phyloP scores from a whole-genome alignment of 2,329 filamentous ascomycete species.

The Aspergillus neotritici region DNA sequence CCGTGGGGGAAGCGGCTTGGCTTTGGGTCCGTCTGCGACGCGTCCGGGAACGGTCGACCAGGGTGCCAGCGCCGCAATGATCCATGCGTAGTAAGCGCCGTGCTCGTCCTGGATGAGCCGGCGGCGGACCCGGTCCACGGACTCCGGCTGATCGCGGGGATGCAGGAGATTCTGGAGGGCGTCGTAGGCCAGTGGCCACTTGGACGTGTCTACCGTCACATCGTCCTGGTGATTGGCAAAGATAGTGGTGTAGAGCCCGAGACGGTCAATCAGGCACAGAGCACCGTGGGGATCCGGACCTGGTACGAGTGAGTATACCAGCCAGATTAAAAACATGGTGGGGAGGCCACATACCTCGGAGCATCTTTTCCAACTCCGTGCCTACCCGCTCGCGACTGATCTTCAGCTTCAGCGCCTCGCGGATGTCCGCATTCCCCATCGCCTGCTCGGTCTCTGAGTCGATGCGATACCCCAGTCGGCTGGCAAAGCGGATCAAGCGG shows the following conservation, averaged over 20 bases:
- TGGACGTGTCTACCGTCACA: constrained; percentile 51
- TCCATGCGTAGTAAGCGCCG: constrained; percentile 68
- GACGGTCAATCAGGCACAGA: constrained; percentile 35
- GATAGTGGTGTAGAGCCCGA: constrained; percentile 36
- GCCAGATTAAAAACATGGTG: neutral
- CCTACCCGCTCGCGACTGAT: constrained; percentile 89
- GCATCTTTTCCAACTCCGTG: constrained; percentile 84
- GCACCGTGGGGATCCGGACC: constrained; percentile 36
- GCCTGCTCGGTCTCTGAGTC: constrained; percentile 61
- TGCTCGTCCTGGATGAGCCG: constrained; percentile 58
- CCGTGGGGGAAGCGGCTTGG: constrained; percentile 53
- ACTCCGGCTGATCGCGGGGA: constrained; percentile 32
- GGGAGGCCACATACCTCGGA: constrained; percentile 53
- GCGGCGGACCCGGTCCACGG: constrained; percentile 29
- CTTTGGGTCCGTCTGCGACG: constrained; percentile 35
- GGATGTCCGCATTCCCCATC: constrained; percentile 76
- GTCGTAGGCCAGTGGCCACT: constrained; percentile 61
- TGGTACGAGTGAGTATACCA: constrained; percentile 9
- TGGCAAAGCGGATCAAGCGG: constrained; percentile 83
- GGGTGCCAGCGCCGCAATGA: constrained; percentile 67
- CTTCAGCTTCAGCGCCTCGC: constrained; percentile 72
- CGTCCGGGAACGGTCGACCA: constrained; percentile 55
- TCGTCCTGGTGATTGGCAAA: constrained; percentile 43
- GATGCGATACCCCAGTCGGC: constrained; percentile 73
- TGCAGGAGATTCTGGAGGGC: constrained; percentile 51